phyloP scores from a whole-genome alignment of 805 yeast species.

The Pichia occidentalis region DNA sequence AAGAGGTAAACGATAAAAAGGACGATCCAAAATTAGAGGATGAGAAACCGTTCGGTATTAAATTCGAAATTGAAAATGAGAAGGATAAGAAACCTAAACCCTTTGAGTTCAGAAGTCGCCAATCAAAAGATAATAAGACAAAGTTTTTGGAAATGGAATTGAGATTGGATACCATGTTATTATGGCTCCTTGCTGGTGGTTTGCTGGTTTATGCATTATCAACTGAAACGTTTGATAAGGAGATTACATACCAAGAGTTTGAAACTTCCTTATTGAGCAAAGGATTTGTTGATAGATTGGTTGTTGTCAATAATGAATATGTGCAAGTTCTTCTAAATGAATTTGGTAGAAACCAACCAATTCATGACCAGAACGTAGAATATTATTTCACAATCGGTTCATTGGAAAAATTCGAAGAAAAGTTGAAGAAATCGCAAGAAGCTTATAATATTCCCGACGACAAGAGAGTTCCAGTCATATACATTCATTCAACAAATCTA shows the following conservation, averaged over 20 bases:
- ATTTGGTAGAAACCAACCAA: conserved; percentile 31
- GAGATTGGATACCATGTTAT: conserved; percentile 18
- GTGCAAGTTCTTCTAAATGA: conserved; percentile 64
- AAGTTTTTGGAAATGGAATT: conserved; percentile 17
- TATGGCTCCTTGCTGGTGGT: conserved; percentile 20
- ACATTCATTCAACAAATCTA: conserved; percentile 61
- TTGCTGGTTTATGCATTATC: conserved; percentile 17
- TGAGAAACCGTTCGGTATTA: conserved; percentile 9
- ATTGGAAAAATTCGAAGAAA: conserved; percentile 77
- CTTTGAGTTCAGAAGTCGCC: conserved; percentile 11
- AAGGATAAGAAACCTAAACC: conserved; percentile 7
- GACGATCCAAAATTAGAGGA: neutral
- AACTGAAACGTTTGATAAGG: conserved; percentile 23
- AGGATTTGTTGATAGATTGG: conserved; percentile 68
- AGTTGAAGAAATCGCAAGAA: conserved; percentile 67
- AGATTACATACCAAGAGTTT: conserved; percentile 61
- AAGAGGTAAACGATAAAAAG: neutral
- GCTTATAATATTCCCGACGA: conserved; percentile 57
- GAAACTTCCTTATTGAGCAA: conserved; percentile 68
- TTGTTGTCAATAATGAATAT: conserved; percentile 63
- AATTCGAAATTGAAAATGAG: conserved; percentile 6
- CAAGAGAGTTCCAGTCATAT: conserved; percentile 72
- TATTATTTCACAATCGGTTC: conserved; percentile 80
- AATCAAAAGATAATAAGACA: conserved; percentile 10
- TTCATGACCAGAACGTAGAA: conserved; percentile 23